Evolutionary conservation across 306 rosid species (phyloP), one percentile per base, ranked within the genome.

Genomic region (Acacia confusa): DNA sequence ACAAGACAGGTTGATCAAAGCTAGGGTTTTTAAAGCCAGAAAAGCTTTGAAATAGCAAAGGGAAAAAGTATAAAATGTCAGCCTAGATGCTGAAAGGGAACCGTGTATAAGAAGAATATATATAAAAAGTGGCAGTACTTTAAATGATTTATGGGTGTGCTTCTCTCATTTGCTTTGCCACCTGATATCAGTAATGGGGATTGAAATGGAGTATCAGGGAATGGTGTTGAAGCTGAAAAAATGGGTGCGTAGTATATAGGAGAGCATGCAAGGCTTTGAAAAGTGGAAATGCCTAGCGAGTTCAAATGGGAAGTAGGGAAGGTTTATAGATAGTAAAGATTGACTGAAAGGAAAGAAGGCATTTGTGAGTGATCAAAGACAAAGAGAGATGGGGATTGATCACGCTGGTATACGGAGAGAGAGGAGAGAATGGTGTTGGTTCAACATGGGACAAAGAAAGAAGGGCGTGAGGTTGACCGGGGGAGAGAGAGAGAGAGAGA

Each of bases 341-440:
- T 65, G 87, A 85, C 60, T 84, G 79, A 68, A 71, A 61, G 47
- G 76, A 67, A 82, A 87, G 78, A 50, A 63, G 14, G 41, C 58
- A 61, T 61, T 58, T 74, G 80, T 61, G 75, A 34, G 88, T 69
- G 77, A 85, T 75, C 84, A 16, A 86, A 89, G 91, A 85, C 78
- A 89, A 78, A 74, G 83, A 87, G 95, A 86, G 91, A 89, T 85
- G 84, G 92, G 67, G 94, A 88, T 86, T 81, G 96, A 87, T 86
- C 89, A 84, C 82, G 84, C 77, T 69, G 64, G 64, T 53, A 61
- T 57, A 88, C 69, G 40, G 38, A 65, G 82, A 34, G 60, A 34
- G 60, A 27, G 70, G 53, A 32, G 77, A 60, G 20, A 43, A 24
- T 27, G 79, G 79, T 84, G 91, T 80, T 83, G 89, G 91, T 78